phyloP scores from a whole-genome alignment of 1,284 basidiomycete species.

The Fomitopsis betulina region DNA sequence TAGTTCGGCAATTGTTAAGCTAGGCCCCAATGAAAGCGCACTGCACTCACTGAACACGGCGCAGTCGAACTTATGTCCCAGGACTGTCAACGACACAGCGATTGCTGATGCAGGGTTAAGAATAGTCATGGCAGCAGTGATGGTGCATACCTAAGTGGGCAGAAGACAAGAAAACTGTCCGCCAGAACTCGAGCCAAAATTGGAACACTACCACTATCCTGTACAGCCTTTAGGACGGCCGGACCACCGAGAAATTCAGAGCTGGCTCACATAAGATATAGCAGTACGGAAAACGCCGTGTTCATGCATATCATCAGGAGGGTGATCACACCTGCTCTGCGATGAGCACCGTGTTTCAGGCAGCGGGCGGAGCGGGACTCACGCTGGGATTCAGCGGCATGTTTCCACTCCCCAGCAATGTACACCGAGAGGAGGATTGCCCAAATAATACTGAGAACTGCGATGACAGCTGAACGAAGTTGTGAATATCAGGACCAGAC shows the following conservation, averaged over 20 bases:
- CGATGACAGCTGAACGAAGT: slow-evolving; percentile 32
- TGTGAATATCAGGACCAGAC: neutral
- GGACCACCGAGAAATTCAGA: neutral
- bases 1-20: slow-evolving; percentile 8
- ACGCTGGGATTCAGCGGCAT: slow-evolving; percentile 36
- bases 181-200: slow-evolving; percentile 38
- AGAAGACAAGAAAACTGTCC: slow-evolving; percentile 32
- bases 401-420: slow-evolving; percentile 35
- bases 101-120: slow-evolving; percentile 14
- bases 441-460: slow-evolving; percentile 35
- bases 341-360: neutral
- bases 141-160: slow-evolving; percentile 24
- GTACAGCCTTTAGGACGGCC: neutral
- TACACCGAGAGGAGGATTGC: slow-evolving; percentile 36
- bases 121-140: neutral
- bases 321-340: slow-evolving; percentile 33
- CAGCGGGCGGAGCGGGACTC: slow-evolving; percentile 12
- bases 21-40: neutral
- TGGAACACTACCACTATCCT: slow-evolving; percentile 45
- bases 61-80: slow-evolving; percentile 35
- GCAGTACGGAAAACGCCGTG: slow-evolving; percentile 34
- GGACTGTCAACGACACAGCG: slow-evolving; percentile 29
- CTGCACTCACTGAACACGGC: slow-evolving; percentile 32
- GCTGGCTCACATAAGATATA: slow-evolving; percentile 43
- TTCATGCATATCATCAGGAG: slow-evolving; percentile 33